Evolutionary conservation across 176 grass and related monocot species (phyloP).

Genomic region (Cenchrus americanus): DNA sequence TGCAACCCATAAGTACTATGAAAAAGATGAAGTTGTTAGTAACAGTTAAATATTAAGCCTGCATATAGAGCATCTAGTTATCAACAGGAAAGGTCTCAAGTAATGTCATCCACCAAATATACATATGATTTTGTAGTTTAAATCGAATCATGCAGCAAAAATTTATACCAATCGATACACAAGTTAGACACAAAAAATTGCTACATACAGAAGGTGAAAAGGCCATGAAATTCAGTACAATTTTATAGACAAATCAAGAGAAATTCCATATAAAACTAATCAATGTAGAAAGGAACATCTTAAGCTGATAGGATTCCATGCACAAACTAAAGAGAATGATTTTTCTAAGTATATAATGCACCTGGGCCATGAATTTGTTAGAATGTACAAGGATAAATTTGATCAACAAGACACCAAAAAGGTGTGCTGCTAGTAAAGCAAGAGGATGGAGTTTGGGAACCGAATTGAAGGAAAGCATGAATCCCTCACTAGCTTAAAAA

Average conservation of each 20-base stretch:
- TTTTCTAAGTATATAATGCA: background rate
- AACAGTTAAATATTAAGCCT: no score
- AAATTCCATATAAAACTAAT: background rate
- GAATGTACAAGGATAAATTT: background rate
- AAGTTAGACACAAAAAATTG: no score
- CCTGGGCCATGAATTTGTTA: background rate
- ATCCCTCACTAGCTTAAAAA: background rate
- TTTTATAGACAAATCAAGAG: no score
- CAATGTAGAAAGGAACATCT: background rate
- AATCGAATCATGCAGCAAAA: no score
- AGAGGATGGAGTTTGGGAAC: background rate
- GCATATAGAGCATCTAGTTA: no score
- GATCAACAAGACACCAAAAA: no score
- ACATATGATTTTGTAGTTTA: no score
- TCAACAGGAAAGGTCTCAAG: no score
- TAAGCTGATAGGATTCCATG: background rate
- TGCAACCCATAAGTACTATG: no score
- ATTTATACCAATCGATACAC: no score
- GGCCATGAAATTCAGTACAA: constrained; percentile 13
- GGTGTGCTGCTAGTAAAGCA: background rate
- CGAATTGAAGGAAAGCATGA: background rate
- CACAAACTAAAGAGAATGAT: background rate
- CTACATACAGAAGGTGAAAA: constrained; percentile 17
- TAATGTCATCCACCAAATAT: no score
- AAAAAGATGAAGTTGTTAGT: no score